Base-by-base conservation (phyloP, 164 flowering plant genomes). In the Buxus sempervirens region DNA sequence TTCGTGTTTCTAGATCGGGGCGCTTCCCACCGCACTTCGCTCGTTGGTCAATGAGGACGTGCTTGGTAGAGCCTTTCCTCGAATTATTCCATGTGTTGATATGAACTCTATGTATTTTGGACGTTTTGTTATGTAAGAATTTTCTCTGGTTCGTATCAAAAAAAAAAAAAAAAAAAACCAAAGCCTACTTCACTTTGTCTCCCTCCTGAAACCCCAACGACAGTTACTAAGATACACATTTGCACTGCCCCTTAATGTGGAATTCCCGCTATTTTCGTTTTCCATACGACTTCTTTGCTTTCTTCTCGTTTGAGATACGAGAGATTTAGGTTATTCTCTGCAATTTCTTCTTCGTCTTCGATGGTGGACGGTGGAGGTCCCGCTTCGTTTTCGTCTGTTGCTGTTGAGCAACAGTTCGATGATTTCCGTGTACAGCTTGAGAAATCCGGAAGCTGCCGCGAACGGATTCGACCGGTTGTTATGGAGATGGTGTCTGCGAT, bases 321-420 rank as follows among this genome's bases (percentile, higher is more conserved):
- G 2, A 55, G 55, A 13, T 56, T 45, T 23, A 59, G 51, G 20
- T 38, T 58, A 13, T 45, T 71, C 21, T 60, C 66, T 57, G 41
- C 67, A 23, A 9, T 65, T 61, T 58, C 57, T 6, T 63, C 58
- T 64, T 32, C 63, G 16, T 62, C 80, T 63, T 57, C 75, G 28
- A 83, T 83, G 86, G 78, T 81, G 56, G 67, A 60, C 51, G 58
- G 60, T 58, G 73, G 64, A 25, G 36, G 57, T 57, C 51, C 61
- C 55, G 60, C 60, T 5, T 68, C 81, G 38, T 32, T 7, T 16
- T 54, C 65, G 9, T 55, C 83, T 48, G 67, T 78, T 41, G 62
- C 79, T 9, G 54, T 95, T 69, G 93, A 84, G 81, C 87, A 84
- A 68, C 98, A 95, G 79, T 92, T 92, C 76, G 85, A 86, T 63